Evolutionary conservation across 768 basidiomycete genomes (phyloP), one percentile per base, ranked within the genome.

Genomic region (Boletus eberwhitei): DNA sequence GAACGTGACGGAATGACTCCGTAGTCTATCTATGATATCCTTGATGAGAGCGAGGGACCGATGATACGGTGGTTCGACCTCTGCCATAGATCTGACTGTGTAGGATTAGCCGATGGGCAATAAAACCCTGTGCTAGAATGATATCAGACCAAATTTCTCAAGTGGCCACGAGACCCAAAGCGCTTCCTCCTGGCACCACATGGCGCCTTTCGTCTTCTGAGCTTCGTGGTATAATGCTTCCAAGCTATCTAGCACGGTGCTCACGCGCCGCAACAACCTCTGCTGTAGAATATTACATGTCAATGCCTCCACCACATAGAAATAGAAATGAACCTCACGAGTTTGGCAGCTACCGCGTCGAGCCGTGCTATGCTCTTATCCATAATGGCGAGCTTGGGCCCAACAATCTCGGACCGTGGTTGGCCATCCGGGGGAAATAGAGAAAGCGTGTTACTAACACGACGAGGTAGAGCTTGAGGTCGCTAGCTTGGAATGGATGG

Each of bases 131-230:
- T n/a, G 22, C 19, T 37, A 12, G 32, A 37, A 39, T 41, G 38
- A 34, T 19, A 48, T 65, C 75, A 39, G 55, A 88, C 90, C 87
- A 53, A 93, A 90, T 69, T 81, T 87, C 60, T 88, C 86, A 26
- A 92, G 71, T 0, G 90, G 75, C 90, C 90, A 93, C 12, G 90
- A 90, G 24, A 81, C 72, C 90, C 90, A 93, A 41, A 93, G 73
- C 1, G 88, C 84, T 55, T 91, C 87, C 58, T 81, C 75, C 13
- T 78, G 76, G 2, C 82, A 85, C 85, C 87, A 91, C 56, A 76
- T 73, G 73, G 81, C 84, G 0, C 90, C 89, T 67, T 88, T 90
- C 16, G 73, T 69, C 66, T 80, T 88, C 62, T 83, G 79, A 3
- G 88, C 88, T 40, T 93, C 90, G 29, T 79, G 72, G 13, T 90